Evolutionary conservation across 148 eudicot species (phyloP).

Genomic region (Rhododendron williamsianum): DNA sequence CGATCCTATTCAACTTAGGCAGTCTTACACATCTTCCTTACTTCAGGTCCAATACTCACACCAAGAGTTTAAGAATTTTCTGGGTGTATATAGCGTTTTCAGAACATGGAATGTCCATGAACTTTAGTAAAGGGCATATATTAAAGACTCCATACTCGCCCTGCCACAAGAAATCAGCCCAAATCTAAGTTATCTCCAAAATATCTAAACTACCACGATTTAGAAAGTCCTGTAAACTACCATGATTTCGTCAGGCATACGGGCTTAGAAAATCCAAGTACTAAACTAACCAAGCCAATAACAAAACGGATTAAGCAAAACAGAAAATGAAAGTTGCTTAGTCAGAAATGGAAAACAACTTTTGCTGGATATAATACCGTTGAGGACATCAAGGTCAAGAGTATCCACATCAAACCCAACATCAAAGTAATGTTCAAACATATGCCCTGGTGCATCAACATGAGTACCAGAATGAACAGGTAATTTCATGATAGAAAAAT

Average conservation of each 20-base stretch:
- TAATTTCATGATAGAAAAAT: conserved; percentile 41
- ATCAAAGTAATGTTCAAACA: conserved; percentile 34
- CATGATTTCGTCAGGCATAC: background rate
- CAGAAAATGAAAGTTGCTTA: background rate
- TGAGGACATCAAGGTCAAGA: conserved; percentile 45
- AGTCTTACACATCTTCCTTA: background rate
- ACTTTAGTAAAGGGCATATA: background rate
- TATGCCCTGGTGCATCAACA: conserved; percentile 62
- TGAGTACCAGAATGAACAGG: conserved; percentile 52
- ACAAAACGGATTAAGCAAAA: background rate
- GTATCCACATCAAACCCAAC: conserved; percentile 53
- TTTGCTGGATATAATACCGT: conserved; percentile 24
- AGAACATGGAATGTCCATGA: background rate
- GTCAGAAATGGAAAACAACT: background rate
- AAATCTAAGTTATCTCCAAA: background rate
- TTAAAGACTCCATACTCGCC: background rate
- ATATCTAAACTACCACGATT: background rate
- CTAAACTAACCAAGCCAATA: background rate
- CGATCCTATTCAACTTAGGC: background rate
- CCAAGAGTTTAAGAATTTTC: background rate
- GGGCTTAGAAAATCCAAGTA: background rate
- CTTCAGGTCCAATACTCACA: background rate
- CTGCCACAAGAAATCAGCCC: background rate
- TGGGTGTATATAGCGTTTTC: background rate
- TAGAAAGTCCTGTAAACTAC: background rate